phyloP scores from a whole-genome alignment of 73 alveolate species.

The Symbiodinium pilosum region DNA sequence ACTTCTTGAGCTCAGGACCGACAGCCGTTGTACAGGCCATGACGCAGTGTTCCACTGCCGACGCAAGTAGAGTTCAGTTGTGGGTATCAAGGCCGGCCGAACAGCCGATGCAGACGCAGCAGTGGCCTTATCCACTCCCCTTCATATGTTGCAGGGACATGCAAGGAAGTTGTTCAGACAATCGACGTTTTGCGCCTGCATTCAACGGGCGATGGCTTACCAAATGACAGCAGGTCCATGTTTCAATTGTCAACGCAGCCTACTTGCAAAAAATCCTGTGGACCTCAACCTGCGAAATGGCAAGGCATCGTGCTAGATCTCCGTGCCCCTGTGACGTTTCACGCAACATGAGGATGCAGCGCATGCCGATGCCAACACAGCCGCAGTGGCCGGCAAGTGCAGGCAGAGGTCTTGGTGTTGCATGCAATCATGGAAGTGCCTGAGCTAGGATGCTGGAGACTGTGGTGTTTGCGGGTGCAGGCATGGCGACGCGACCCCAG shows the following conservation, averaged over 20 bases:
- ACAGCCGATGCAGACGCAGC: background rate
- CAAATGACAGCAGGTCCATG: too few relatives aligned
- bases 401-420: background rate
- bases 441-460: too few relatives aligned
- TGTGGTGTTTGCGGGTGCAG: background rate
- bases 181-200: too few relatives aligned
- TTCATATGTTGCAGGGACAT: too few relatives aligned
- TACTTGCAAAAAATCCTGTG: too few relatives aligned
- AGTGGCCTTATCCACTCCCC: background rate
- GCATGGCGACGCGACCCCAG: constrained; percentile 77
- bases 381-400: background rate
- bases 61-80: too few relatives aligned
- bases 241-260: too few relatives aligned
- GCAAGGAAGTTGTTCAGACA: too few relatives aligned
- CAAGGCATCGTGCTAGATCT: background rate
- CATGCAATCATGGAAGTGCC: too few relatives aligned
- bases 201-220: too few relatives aligned
- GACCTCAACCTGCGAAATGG: too few relatives aligned
- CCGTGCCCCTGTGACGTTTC: background rate
- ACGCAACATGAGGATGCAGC: background rate
- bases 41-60: background rate
- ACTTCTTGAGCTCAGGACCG: background rate
- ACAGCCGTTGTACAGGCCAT: constrained; percentile 7
- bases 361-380: constrained; percentile 7
- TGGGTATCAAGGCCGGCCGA: background rate